Base-by-base conservation (phyloP, 805 yeast species). In the Metahyphopichia silvanorum region DNA sequence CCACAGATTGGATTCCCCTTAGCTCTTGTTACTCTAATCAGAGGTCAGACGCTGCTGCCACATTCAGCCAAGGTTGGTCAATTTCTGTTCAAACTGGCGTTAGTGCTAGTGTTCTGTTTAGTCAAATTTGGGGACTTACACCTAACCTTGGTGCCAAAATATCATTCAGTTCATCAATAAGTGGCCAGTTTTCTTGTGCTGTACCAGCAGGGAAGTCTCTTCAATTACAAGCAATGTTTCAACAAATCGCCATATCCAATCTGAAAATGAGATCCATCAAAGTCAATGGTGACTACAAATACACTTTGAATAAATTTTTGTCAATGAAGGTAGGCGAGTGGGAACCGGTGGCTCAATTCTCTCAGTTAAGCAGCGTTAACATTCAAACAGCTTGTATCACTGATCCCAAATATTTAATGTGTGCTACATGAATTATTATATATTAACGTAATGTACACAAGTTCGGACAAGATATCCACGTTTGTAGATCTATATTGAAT, bases 341-440 rank as follows among this genome's bases (percentile, higher is more conserved):
- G 53, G 40, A 35, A 27, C 27, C 24, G 4, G 25, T 27, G 3
- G 37, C 26, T 7, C 29, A 21, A 10, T 31, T 21, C 10, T 23
- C 25, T 2, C 20, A 27, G 4, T 16, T 42, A n/a, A 34, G 37
- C 25, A 27, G 23, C 16, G 24, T 21, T 11, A 41, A 35, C 13
- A 22, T 39, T 9, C 36, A 44, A 26, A 34, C 39, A 4, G 46
- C 46, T 10, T 44, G 48, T 35, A 39, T 44, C n/a, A 42, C 48
- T 4, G 37, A 37, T 25, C 37, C 37, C 5, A 20, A 20, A 9
- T 24, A 21, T 14, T 17, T 24, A 6, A 24, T 23, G 29, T 24
- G 34, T 25, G 16, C 13, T 13, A 13, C 16, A 6, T 19, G 12
- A 28, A 16, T 14, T 9, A 6, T 12, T 13, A 16, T 19, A 17